Base-by-base conservation (phyloP, 306 rosid species). In the Neltuma alba region DNA sequence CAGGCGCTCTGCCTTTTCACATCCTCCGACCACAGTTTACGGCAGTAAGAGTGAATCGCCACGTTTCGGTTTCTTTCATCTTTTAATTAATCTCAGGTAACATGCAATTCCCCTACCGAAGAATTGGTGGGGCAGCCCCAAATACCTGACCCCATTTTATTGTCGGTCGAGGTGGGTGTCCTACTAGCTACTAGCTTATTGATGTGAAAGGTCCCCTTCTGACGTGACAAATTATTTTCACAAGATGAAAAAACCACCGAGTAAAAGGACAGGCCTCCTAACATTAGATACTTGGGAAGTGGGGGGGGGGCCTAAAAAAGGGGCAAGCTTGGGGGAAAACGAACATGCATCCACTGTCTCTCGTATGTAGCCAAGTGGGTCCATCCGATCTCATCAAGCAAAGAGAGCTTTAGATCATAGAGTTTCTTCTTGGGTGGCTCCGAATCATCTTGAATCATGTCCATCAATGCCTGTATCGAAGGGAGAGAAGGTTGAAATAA, bases 301-400 rank as follows among this genome's bases (percentile, higher is more conserved):
- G 27, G 58, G 58, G n/a, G 58, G n/a, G 61, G 76, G 34, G 66
- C 68, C 76, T 85, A 95, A 65, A 95, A 95, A 60, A 85, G 91
- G 68, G 99, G 97, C 77, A 92, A 79, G 86, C 81, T 82, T 52
- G 91, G 76, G 31, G 99, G 99, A 79, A 95, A 95, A 70, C 97
- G 97, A 57, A 92, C 96, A 40, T 89, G 86, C 95, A 92, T 89
- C 99, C 99, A 95, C 71, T 91, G 89, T 70, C 83, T 86, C 86
- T 92, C 99, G 44, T 91, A 90, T 62, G 85, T 72, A 57, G 85
- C 92, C 86, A 88, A 77, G 84, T 95, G 92, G 68, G 79, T 72
- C 99, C 99, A 95, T 25, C 94, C 96, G 9, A 92, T 89, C 80
- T 91, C 96, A 76, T 92, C 91, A 21, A 95, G 92, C 86, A 95